phyloP scores from a whole-genome alignment of 1,284 basidiomycete species.

The Vanrija humicola region DNA sequence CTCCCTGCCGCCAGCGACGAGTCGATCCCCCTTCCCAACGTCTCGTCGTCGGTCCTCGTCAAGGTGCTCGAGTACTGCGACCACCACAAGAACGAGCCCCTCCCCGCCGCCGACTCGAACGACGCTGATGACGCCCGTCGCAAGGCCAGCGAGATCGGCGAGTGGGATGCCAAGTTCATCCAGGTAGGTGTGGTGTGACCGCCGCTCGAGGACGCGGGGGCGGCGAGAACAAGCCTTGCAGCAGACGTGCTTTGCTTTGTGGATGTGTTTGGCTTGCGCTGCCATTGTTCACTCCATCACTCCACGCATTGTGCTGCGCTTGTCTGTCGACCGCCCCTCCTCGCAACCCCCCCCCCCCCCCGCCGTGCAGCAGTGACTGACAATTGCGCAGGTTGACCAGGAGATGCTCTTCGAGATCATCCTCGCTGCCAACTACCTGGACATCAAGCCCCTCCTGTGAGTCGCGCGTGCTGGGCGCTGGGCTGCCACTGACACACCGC shows the following conservation, averaged over 20 bases:
- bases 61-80: slow-evolving; percentile 99
- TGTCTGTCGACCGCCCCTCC: no score
- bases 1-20: slow-evolving; percentile 82
- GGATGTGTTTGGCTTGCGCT: not conserved
- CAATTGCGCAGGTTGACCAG: slow-evolving; percentile 66
- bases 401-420: slow-evolving; percentile 92
- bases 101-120: slow-evolving; percentile 69
- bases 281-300: not conserved
- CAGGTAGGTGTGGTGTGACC: slow-evolving; percentile 52
- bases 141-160: slow-evolving; percentile 93
- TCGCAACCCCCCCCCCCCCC: not conserved
- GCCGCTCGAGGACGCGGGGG: not conserved
- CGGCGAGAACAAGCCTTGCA: not conserved
- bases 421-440: slow-evolving; percentile 98
- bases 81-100: slow-evolving; percentile 93
- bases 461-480: slow-evolving; percentile 38
- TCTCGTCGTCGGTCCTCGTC: slow-evolving; percentile 91
- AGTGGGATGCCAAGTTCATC: slow-evolving; percentile 99
- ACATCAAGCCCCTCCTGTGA: slow-evolving; percentile 97
- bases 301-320: no score
- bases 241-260: not conserved
- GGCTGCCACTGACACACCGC: slow-evolving; percentile 3
- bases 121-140: slow-evolving; percentile 94
- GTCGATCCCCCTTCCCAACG: slow-evolving; percentile 94
- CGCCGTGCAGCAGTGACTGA: not conserved